Percentiles rank a stretch among this genome's conserved stretches.
These are phyloP conservation scores for Coniochaeta sp. DNA, from an alignment of 2,329 filamentous ascomycete genomes.

Conservation along the genomic window DNA sequence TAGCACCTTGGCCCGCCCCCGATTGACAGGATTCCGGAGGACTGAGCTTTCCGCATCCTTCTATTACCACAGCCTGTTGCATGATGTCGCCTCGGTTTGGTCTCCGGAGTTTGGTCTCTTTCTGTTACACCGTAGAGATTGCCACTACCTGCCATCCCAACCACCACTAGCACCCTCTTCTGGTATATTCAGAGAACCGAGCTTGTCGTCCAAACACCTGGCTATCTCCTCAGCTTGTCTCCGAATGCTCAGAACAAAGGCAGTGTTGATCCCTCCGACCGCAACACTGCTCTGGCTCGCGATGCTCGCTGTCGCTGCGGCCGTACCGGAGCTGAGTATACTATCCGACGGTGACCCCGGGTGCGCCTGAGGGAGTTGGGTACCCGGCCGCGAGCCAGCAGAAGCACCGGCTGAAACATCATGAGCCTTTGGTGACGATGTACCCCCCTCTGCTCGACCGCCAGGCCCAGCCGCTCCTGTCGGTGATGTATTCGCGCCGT, in stretches of 20 bases:
- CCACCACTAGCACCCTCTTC: slow-evolving; percentile 39
- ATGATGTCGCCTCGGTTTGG: not conserved
- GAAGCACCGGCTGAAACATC: not conserved
- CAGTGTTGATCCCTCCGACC: slow-evolving; percentile 26
- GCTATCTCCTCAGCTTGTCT: slow-evolving; percentile 53
- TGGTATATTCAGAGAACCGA: slow-evolving; percentile 45
- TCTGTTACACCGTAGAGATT: not conserved
- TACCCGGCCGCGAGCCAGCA: not conserved
- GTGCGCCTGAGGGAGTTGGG: slow-evolving; percentile 15
- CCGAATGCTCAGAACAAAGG: slow-evolving; percentile 43
- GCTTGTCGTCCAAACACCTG: slow-evolving; percentile 52
- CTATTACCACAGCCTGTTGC: not conserved
- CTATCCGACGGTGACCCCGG: slow-evolving; percentile 35
- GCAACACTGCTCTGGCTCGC: slow-evolving; percentile 14
- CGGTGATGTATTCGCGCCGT: slow-evolving; percentile 14
- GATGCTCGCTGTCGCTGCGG: slow-evolving; percentile 26
- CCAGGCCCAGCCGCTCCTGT: slow-evolving; percentile 5
- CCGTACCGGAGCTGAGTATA: slow-evolving; percentile 35
- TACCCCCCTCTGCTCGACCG: slow-evolving; percentile 32
- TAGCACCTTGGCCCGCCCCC: not conserved
- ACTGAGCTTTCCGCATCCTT: not conserved
- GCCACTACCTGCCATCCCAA: not conserved
- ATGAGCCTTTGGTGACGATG: not conserved
- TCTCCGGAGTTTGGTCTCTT: not conserved
- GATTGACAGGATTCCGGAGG: not conserved